These are phyloP conservation scores for Pythium oligandrum DNA, from an alignment of 352 stramenopile species.

Conservation along the genomic window DNA sequence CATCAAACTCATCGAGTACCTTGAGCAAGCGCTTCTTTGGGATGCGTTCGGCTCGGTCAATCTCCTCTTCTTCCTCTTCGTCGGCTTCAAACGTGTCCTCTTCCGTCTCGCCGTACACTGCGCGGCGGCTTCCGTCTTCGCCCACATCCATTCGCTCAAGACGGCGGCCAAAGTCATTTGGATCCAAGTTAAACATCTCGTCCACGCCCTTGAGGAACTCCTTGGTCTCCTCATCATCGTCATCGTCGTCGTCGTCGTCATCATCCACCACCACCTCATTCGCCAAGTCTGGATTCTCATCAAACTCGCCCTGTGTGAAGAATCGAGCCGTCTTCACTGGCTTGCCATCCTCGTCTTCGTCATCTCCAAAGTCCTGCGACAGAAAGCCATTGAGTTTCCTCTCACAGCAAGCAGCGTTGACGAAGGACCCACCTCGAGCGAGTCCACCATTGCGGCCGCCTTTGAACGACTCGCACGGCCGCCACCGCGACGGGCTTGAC, in stretches of 20 bases:
- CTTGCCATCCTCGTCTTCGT: slow-evolving; percentile 28
- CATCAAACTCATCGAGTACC: slow-evolving; percentile 57
- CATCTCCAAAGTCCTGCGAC: slow-evolving; percentile 19
- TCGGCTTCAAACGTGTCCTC: slow-evolving; percentile 11
- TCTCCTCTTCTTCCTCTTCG: slow-evolving; percentile 27
- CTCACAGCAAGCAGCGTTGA: neutral
- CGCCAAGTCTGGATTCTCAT: slow-evolving; percentile 19
- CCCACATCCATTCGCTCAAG: slow-evolving; percentile 18
- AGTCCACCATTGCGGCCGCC: slow-evolving; percentile 16
- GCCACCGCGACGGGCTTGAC: slow-evolving; percentile 37
- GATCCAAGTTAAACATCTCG: slow-evolving; percentile 54
- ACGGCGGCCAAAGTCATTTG: slow-evolving; percentile 46
- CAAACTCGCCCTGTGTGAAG: slow-evolving; percentile 24
- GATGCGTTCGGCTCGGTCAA: slow-evolving; percentile 69
- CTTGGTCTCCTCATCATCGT: slow-evolving; percentile 48
- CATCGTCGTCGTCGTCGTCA: slow-evolving; percentile 22
- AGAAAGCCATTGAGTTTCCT: neutral
- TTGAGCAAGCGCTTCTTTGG: slow-evolving; percentile 67
- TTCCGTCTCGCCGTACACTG: slow-evolving; percentile 5
- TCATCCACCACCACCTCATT: neutral
- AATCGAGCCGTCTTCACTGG: slow-evolving; percentile 21
- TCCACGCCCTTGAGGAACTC: slow-evolving; percentile 72
- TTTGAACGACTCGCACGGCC: slow-evolving; percentile 9
- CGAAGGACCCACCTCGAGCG: slow-evolving; percentile 21
- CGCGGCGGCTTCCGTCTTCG: slow-evolving; percentile 34